Conservation (phyloP, 2,329 filamentous ascomycete species). For the Parasarocladium wereldwijsianum region DNA sequence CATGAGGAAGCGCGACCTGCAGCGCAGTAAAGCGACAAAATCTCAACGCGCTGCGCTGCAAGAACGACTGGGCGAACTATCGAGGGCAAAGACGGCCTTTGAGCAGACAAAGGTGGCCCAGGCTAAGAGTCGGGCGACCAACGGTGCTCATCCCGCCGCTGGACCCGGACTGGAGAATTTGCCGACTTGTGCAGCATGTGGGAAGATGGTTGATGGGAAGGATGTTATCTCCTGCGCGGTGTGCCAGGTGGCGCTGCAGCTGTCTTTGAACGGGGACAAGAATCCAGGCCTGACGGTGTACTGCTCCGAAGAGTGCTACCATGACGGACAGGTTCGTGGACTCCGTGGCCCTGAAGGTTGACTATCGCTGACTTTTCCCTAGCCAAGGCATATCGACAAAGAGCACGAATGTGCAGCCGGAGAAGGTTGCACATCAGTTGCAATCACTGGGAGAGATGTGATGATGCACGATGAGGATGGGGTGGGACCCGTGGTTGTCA, state of each 20-base stretch:
- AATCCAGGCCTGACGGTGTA: constrained; percentile 22
- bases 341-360: neutral
- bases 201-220: constrained; percentile 16
- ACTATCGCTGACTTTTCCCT: neutral
- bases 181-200: constrained; percentile 25
- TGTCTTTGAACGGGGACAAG: constrained; percentile 14
- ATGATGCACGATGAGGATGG: no score
- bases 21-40: constrained; percentile 15
- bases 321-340: constrained; percentile 24
- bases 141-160: constrained; percentile 13
- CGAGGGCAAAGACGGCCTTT: constrained; percentile 31
- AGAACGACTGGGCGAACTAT: constrained; percentile 28
- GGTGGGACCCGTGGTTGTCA: no score
- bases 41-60: constrained; percentile 22
- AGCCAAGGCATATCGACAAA: constrained; percentile 23
- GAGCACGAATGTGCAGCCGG: constrained; percentile 27
- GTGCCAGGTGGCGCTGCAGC: constrained; percentile 26
- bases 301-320: constrained; percentile 27
- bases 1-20: constrained; percentile 16
- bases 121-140: constrained; percentile 18
- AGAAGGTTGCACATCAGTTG: constrained; percentile 7
- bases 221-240: constrained; percentile 27
- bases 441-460: no score
- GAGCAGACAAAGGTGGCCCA: constrained; percentile 25
- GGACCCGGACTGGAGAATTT: constrained; percentile 20